Evolutionary conservation across 1,284 basidiomycete genomes (phyloP).

Genomic region (Agroathelia rolfsii): DNA sequence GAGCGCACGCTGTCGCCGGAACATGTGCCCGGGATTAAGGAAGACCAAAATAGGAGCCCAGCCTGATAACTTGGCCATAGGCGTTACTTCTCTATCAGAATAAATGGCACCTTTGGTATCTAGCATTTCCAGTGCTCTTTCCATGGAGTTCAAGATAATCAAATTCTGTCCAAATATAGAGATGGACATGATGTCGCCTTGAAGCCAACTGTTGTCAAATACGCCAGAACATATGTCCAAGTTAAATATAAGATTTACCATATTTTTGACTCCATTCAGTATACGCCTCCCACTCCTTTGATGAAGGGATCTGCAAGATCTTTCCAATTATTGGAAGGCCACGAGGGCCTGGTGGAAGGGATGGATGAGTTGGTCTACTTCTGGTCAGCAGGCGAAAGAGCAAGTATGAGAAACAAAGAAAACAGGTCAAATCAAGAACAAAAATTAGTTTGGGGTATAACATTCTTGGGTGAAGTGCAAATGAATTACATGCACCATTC

Average conservation of each 20-base stretch:
- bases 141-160: constrained; percentile 47
- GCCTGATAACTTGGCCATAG: constrained; percentile 57
- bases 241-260: constrained; percentile 21
- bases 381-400: too few species aligned
- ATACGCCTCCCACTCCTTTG: constrained; percentile 45
- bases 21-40: constrained; percentile 49
- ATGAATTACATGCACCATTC: too few species aligned
- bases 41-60: constrained; percentile 60
- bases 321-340: constrained; percentile 43
- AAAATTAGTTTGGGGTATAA: too few species aligned
- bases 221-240: too few species aligned
- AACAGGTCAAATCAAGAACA: too few species aligned
- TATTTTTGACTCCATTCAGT: constrained; percentile 41
- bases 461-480: too few species aligned
- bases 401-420: too few species aligned
- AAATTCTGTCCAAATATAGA: constrained; percentile 52
- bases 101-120: constrained; percentile 17
- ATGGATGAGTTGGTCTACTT: too few species aligned
- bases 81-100: constrained; percentile 29
- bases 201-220: too few species aligned
- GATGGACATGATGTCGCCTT: constrained; percentile 46
- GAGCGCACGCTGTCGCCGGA: constrained; percentile 51
- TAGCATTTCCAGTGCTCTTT: constrained; percentile 36
- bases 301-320: constrained; percentile 41
- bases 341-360: constrained; percentile 41